Evolutionary conservation across 2,329 filamentous ascomycete species (phyloP), one percentile per base, ranked within the genome.

Genomic region (Pezicula neosporulosa): DNA sequence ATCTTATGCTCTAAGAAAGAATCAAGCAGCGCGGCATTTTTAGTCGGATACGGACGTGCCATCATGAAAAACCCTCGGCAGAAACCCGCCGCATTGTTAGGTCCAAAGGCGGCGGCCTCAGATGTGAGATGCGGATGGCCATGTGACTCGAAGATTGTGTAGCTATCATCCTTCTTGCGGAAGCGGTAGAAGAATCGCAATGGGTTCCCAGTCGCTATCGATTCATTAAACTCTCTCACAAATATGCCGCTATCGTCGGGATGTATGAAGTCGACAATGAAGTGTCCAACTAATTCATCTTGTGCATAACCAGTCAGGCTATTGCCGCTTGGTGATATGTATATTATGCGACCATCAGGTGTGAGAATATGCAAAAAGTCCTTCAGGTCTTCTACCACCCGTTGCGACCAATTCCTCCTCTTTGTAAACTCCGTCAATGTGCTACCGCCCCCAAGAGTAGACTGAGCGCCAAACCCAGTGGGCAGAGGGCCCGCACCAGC

Each of bases 1-100:
- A 96, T 93, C 70, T 97, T 97, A 73, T 97, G 92, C 68, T 97
- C 93, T 27, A 97, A 77, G 63, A 97, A 97, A 0, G 91, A 95
- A 70, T 97, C 92, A 18, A 97, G 77, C 10, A 97, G 77, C 3
- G 82, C 82, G 1, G 90, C 86, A 65, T 93, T 96, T 71, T 89
- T 92, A 28, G 89, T 95, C 5, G 90, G 91, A 67, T 97, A 96
- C 1, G 89, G 89, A 18, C 92, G 82, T 8, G 90, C 85, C 85
- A 96, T 93, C 77, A 97, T 89, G 67, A 97, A 97, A 61, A 97
- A 90, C 36, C 92, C 92, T 62, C 90, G 84, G 67, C 91, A 97
- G 60, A 88, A 87, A 1, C 84, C 80, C 2, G 83, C 79, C 52
- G 83, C 77, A 57, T 86, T 86, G 58, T 80, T 78, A 1, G 81